Percentiles rank a stretch among this genome's conserved stretches.
Conservation (phyloP, 106 monocot genomes). For the Iris macrosiphon region DNA sequence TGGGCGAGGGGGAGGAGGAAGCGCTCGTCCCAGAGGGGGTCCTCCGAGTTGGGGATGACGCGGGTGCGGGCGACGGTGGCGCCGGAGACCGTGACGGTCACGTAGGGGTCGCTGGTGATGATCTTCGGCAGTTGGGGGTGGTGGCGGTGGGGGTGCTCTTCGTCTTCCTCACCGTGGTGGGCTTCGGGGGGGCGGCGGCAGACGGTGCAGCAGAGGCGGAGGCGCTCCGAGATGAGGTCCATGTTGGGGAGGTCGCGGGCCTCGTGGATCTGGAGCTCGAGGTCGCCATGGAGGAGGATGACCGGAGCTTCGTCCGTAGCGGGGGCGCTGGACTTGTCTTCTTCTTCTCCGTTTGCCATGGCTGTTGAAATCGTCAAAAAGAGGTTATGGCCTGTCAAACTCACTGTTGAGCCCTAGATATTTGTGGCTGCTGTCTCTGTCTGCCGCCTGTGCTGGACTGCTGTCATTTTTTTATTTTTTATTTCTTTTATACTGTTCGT, state of each 20-base stretch:
- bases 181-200: constrained; percentile 14
- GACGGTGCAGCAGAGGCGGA: constrained; percentile 41
- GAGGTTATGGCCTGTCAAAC: too few species aligned
- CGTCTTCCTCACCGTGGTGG: too few species aligned
- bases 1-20: constrained; percentile 61
- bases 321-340: too few species aligned
- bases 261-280: constrained; percentile 40
- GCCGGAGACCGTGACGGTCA: constrained; percentile 46
- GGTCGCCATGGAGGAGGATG: constrained; percentile 58
- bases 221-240: constrained; percentile 49
- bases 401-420: too few species aligned
- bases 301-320: too few species aligned
- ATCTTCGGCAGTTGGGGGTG: constrained; percentile 22
- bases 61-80: constrained; percentile 62
- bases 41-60: constrained; percentile 51
- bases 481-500: too few species aligned
- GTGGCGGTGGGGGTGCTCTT: neutral
- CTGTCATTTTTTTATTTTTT: too few species aligned
- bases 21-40: constrained; percentile 48
- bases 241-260: constrained; percentile 64
- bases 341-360: too few species aligned
- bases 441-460: too few species aligned
- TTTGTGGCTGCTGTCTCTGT: too few species aligned
- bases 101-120: constrained; percentile 74
- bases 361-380: too few species aligned